phyloP scores from a whole-genome alignment of 345 rosid genomes.

The Physaria fendleri region DNA sequence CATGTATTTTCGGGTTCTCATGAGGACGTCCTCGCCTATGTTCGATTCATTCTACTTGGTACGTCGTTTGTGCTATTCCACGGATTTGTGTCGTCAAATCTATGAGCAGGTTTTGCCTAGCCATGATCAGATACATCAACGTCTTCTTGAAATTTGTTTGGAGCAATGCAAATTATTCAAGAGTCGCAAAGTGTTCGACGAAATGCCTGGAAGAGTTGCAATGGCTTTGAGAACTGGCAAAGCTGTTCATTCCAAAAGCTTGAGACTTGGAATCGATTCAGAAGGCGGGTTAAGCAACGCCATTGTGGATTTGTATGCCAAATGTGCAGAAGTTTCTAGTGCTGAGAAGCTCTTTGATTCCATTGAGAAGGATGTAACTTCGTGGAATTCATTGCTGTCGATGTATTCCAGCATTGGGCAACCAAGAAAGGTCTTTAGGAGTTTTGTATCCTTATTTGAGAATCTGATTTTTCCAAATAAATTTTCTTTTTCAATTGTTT shows the following conservation, averaged over 20 bases:
- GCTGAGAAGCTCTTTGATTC: constrained; percentile 54
- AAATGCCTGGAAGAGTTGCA: constrained; percentile 46
- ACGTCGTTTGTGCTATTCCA: constrained; percentile 28
- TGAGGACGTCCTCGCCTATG: background rate
- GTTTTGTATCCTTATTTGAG: constrained; percentile 37
- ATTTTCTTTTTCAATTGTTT: constrained; percentile 62
- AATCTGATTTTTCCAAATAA: constrained; percentile 51
- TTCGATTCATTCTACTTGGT: constrained; percentile 14
- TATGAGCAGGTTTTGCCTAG: background rate
- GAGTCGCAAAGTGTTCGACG: constrained; percentile 60
- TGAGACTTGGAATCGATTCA: constrained; percentile 44
- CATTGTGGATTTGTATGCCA: constrained; percentile 74
- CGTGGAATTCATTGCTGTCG: constrained; percentile 79
- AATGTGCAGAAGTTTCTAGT: constrained; percentile 47
- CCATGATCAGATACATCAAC: constrained; percentile 16
- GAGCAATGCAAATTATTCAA: constrained; percentile 43
- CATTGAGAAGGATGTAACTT: constrained; percentile 47
- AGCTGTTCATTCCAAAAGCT: constrained; percentile 48
- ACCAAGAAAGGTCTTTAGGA: constrained; percentile 33
- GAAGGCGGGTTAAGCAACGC: constrained; percentile 49
- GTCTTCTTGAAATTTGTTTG: constrained; percentile 35
- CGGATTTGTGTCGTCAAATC: constrained; percentile 4
- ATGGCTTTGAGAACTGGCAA: constrained; percentile 34
- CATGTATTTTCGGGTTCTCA: constrained; percentile 16
- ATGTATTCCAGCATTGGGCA: constrained; percentile 54